A percentile compares a stretch with the other conserved stretches of the same genome.
Conservation (phyloP, 2,329 filamentous ascomycete species). For the Aspergillus transmontanensis region DNA sequence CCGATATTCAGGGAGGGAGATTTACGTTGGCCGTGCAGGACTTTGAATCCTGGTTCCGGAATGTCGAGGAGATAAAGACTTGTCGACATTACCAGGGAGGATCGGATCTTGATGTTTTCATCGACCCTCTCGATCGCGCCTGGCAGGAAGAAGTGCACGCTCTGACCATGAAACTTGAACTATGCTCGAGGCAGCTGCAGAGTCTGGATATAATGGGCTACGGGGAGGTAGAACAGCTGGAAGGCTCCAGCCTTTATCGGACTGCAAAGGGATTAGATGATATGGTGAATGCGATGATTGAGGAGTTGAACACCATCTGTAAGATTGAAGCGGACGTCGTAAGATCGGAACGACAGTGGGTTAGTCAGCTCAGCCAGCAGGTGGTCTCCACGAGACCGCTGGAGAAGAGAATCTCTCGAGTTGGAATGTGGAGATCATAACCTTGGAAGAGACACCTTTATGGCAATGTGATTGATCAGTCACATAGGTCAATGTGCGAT, state of each 20-base stretch:
- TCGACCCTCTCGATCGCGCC: slow-evolving; percentile 34
- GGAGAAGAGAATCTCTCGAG: slow-evolving; percentile 17
- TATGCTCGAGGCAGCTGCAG: slow-evolving; percentile 38
- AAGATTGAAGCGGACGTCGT: slow-evolving; percentile 40
- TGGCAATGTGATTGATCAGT: not conserved
- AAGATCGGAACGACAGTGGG: slow-evolving; percentile 35
- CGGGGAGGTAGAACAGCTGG: slow-evolving; percentile 23
- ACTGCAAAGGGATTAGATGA: slow-evolving; percentile 31
- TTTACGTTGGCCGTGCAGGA: slow-evolving; percentile 32
- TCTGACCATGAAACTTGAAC: slow-evolving; percentile 37
- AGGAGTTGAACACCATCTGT: slow-evolving; percentile 40
- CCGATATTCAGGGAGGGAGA: slow-evolving; percentile 26
- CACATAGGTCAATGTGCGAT: not conserved
- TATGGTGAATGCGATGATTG: slow-evolving; percentile 37
- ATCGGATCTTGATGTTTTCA: slow-evolving; percentile 28
- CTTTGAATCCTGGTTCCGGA: slow-evolving; percentile 42
- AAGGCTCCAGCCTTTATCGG: slow-evolving; percentile 36
- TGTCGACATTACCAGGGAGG: slow-evolving; percentile 17
- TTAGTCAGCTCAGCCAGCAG: slow-evolving; percentile 33
- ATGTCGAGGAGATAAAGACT: slow-evolving; percentile 29
- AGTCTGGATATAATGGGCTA: slow-evolving; percentile 39
- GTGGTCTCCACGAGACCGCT: slow-evolving; percentile 18
- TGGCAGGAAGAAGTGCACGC: slow-evolving; percentile 39
- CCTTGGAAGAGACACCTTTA: slow-evolving; percentile 6
- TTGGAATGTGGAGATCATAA: slow-evolving; percentile 32